Evolutionary conservation across 2,329 filamentous ascomycete genomes (phyloP), one percentile per base, ranked within the genome.

Genomic region (Penicillium sp.): DNA sequence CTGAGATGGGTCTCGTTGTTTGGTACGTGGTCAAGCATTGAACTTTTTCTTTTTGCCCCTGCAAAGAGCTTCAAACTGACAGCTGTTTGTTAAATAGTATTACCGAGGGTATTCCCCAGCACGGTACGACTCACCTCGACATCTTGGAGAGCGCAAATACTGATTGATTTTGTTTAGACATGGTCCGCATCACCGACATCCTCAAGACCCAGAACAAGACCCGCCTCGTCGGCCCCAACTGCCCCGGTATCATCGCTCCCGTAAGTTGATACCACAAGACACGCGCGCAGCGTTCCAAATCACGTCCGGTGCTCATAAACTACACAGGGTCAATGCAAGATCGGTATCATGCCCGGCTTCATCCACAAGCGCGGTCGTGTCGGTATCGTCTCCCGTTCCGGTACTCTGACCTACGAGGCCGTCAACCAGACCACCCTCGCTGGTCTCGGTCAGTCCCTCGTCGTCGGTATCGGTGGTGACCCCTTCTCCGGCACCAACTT

Each of bases 361-460:
- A 97, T 99, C 81, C 94, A 99, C 87, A 97, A 97, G 86, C 91
- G 92, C 78, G 94, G 94, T 69, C 92, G 94, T 76, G 92, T 99
- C 74, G 94, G 94, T 73, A 97, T 99, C 77, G 94, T 99, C 78
- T 97, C 92, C 68, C 90, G 94, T 70, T 97, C 94, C 72, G 94
- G 94, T 72, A 99, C 94, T 66, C 87, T 99, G 62, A 99, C 94
- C 72, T 99, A 99, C 83, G 94, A 99, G 83, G 94, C 94, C 73
- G 94, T 99, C 79, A 97, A 97, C 85, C 94, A 99, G 82, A 99
- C 94, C 71, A 97, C 94, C 65, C 90, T 94, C 83, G 88, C 92
- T 68, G 94, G 94, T 61, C 89, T 99, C 56, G 94, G 94, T 63
- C 94, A 99, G 83, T 97, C 92, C 31, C 90, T 99, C 69, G 94